Evolutionary conservation across 495 filamentous ascomycete species (phyloP).

Genomic region (Penicillium argentinense): DNA sequence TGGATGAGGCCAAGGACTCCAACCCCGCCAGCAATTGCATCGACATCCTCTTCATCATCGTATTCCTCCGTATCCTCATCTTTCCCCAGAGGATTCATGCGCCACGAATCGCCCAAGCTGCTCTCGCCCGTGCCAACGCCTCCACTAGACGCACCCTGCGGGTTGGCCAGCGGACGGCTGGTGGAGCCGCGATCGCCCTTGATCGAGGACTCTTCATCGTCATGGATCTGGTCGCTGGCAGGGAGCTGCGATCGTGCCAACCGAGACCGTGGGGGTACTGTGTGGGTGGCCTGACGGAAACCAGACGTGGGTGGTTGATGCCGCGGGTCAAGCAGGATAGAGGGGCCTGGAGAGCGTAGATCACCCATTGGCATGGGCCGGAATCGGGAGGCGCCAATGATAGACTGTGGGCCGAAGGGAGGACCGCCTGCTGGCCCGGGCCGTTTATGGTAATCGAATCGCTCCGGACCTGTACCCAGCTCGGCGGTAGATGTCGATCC

Average conservation of each 20-base stretch:
- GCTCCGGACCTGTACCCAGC: slow-evolving; percentile 42
- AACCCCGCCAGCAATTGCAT: slow-evolving; percentile 48
- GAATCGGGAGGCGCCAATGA: slow-evolving; percentile 29
- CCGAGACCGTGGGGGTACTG: slow-evolving; percentile 51
- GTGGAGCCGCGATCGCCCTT: slow-evolving; percentile 23
- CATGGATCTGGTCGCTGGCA: slow-evolving; percentile 40
- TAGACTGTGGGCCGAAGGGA: slow-evolving; percentile 31
- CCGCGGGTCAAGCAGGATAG: slow-evolving; percentile 80
- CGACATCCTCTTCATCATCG: slow-evolving; percentile 49
- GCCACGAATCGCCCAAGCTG: slow-evolving; percentile 65
- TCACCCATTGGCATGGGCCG: slow-evolving; percentile 29
- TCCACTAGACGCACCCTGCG: slow-evolving; percentile 39
- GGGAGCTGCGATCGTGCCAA: slow-evolving; percentile 35
- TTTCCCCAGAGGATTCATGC: slow-evolving; percentile 52
- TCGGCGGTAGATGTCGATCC: slow-evolving; percentile 60
- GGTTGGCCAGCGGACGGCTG: slow-evolving; percentile 22
- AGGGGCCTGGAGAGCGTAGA: slow-evolving; percentile 48
- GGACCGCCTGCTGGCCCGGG: slow-evolving; percentile 20
- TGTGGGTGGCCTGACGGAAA: slow-evolving; percentile 43
- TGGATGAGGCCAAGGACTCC: slow-evolving; percentile 82
- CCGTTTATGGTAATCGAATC: slow-evolving; percentile 48
- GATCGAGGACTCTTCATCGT: slow-evolving; percentile 39
- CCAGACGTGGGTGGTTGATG: slow-evolving; percentile 71
- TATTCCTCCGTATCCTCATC: slow-evolving; percentile 46
- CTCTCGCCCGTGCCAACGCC: slow-evolving; percentile 51